Evolutionary conservation across 805 yeast species (phyloP), one percentile per base, ranked within the genome.

Genomic region (Zygosaccharomyces bailii): DNA sequence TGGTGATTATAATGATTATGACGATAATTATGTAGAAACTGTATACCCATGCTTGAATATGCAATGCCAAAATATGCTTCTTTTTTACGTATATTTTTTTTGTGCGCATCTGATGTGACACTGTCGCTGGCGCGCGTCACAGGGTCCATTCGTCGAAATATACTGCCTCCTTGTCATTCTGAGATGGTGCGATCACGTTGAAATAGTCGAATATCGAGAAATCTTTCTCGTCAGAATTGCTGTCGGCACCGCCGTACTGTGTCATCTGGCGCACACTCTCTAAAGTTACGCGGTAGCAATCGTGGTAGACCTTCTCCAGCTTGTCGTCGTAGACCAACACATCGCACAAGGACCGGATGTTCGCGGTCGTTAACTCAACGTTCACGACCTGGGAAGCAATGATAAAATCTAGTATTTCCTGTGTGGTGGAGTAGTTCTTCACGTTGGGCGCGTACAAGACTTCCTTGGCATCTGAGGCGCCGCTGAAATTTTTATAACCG

Each of bases 301-400:
- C 81, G 21, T 77, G 70, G 33, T 73, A 72, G 2, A 80, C 71
- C 44, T 74, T 70, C 59, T 89, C 97, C 40, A 93, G 61, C 62
- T 82, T 85, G 56, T 89, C 96, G 57, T 93, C 99, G 63, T 75
- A 87, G 1, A 84, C 80, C 36, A 93, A 68, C 11, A 93, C 97
- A 51, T 89, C 95, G 63, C 97, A 88, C 17, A 93, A 69, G 0
- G 95, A 72, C 45, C 89, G 72, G 38, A 93, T 82, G 61, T 93
- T 95, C 29, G 76, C 71, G 16, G 78, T 70, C 2, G 80, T 79
- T 47, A 93, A 73, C 42, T 90, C 96, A 16, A 88, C 90, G 29
- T 84, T 79, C 7, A 96, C 84, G 46, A 93, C 83, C 42, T 84
- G 84, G 30, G 85, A 78, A 13, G 74, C 68, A 9, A 74, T 69